phyloP scores from a whole-genome alignment of 2,329 filamentous ascomycete species.

The Ampelomyces quisqualis region DNA sequence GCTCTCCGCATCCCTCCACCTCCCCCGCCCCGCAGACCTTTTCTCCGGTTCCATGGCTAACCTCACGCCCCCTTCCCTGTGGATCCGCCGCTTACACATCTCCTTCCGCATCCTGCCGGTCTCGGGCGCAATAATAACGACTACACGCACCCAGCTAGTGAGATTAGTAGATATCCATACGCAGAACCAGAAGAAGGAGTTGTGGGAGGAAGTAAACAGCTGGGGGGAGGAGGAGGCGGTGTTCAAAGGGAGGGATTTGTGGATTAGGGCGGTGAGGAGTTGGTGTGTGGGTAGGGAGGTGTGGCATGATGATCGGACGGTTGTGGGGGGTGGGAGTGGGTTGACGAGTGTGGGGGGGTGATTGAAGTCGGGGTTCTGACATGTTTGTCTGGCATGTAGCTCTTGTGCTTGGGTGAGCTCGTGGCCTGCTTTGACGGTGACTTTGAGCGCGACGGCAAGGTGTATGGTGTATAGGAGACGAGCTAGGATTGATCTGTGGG shows the following conservation, averaged over 20 bases:
- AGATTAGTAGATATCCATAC: conserved; percentile 15
- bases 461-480: background rate
- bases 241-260: conserved; percentile 30
- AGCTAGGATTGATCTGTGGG: too few species aligned
- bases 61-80: conserved; percentile 43
- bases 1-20: conserved; percentile 49
- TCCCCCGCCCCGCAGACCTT: conserved; percentile 45
- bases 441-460: background rate
- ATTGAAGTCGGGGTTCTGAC: background rate
- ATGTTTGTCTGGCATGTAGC: background rate
- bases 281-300: conserved; percentile 15
- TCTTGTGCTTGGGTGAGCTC: background rate
- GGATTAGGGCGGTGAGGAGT: conserved; percentile 22
- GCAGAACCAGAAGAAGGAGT: conserved; percentile 5
- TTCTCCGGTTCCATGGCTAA: conserved; percentile 25
- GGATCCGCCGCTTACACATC: conserved; percentile 53
- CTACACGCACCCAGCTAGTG: conserved; percentile 52
- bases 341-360: background rate
- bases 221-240: conserved; percentile 28
- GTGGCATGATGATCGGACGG: conserved; percentile 8
- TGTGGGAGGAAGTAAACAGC: conserved; percentile 21
- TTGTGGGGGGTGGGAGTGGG: background rate
- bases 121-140: conserved; percentile 51
- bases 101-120: conserved; percentile 51
- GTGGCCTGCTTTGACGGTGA: background rate